phyloP scores from a whole-genome alignment of 257 asterid species.

The Gentiana macrophylla region DNA sequence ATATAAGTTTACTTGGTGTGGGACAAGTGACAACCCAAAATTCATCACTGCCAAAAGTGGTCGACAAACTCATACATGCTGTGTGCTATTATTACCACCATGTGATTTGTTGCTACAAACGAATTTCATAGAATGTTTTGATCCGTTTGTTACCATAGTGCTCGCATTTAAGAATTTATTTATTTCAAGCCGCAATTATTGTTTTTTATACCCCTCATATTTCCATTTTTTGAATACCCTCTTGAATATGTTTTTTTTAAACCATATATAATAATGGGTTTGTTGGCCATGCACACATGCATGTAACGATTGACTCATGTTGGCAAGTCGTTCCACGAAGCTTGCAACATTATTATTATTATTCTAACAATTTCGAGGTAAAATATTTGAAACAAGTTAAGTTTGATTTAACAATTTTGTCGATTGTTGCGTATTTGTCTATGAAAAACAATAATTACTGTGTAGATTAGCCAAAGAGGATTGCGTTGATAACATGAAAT shows the following conservation, averaged over 20 bases:
- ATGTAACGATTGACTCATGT: neutral
- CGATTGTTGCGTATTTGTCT: constrained; percentile 6
- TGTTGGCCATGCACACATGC: constrained; percentile 11
- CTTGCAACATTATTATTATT: constrained; percentile 15
- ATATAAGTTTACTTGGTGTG: no score
- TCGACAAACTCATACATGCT: constrained; percentile 44
- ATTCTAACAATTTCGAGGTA: constrained; percentile 6
- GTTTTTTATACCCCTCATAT: constrained; percentile 9
- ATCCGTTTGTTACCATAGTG: constrained; percentile 13
- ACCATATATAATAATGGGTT: constrained; percentile 8
- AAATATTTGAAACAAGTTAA: constrained; percentile 3
- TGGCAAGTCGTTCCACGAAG: constrained; percentile 10
- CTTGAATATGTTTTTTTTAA: constrained; percentile 1
- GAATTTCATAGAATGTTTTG: constrained; percentile 22
- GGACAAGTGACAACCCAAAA: constrained; percentile 9
- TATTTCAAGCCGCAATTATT: constrained; percentile 10
- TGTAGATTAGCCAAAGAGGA: neutral
- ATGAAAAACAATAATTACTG: neutral
- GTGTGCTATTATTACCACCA: constrained; percentile 14
- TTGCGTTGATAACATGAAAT: no score
- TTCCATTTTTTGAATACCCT: constrained; percentile 26
- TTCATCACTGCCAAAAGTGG: constrained; percentile 39
- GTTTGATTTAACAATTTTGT: constrained; percentile 7
- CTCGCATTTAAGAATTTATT: neutral
- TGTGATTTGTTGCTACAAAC: constrained; percentile 41